Percentiles rank a stretch among this genome's conserved stretches.
Conservation (phyloP, 2,329 filamentous ascomycete species). For the Polytolypa hystricis region DNA sequence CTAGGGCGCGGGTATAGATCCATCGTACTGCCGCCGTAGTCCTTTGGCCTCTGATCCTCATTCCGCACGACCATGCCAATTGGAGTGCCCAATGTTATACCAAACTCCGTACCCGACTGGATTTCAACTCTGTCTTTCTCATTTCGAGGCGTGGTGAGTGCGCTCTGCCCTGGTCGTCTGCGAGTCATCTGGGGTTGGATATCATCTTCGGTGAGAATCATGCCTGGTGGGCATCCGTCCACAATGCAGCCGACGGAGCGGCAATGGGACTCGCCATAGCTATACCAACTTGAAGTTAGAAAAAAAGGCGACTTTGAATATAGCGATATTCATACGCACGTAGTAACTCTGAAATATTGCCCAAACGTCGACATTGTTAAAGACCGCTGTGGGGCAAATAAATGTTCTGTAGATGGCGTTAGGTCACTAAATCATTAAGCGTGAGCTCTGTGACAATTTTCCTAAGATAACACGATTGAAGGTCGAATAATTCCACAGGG, state of each 20-base stretch:
- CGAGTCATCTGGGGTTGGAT: conserved; percentile 94
- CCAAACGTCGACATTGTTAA: conserved; percentile 79
- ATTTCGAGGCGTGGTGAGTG: conserved; percentile 81
- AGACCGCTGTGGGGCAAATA: too few relatives aligned
- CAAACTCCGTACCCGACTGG: conserved; percentile 84
- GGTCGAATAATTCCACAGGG: too few relatives aligned
- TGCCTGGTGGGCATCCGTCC: conserved; percentile 80
- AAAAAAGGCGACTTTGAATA: too few relatives aligned
- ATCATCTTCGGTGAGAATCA: conserved; percentile 71
- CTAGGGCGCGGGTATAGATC: conserved; percentile 81
- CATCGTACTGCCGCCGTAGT: conserved; percentile 85
- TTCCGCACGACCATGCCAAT: conserved; percentile 82
- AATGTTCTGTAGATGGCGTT: too few relatives aligned
- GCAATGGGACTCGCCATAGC: conserved; percentile 82
- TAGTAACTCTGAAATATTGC: conserved; percentile 63
- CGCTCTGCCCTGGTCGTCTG: conserved; percentile 76
- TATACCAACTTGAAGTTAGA: conserved; percentile 20
- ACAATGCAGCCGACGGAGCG: conserved; percentile 77
- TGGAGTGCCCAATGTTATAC: conserved; percentile 79
- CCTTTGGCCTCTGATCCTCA: conserved; percentile 82
- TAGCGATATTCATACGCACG: conserved; percentile 44
- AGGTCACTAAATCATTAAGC: too few relatives aligned
- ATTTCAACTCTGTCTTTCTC: conserved; percentile 89
- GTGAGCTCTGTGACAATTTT: too few relatives aligned
- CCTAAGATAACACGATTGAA: too few relatives aligned